A percentile compares a stretch with the other conserved stretches of the same genome.
Evolutionary conservation across 192 early-diverging fungal genomes (phyloP).

Genomic region (Mortierella claussenii): DNA sequence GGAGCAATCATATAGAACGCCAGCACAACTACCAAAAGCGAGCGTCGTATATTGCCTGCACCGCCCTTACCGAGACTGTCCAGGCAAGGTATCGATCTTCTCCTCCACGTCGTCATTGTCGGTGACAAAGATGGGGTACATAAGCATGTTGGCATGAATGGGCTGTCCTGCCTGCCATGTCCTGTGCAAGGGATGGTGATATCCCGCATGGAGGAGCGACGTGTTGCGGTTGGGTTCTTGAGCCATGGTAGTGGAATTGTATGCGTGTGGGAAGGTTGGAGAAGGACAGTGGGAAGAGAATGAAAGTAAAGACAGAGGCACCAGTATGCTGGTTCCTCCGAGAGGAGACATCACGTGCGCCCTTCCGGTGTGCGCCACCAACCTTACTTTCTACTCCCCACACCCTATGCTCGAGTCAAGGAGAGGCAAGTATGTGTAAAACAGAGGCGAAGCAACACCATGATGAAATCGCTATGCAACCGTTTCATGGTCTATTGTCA

Average conservation of each 20-base stretch:
- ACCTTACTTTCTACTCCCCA: too few relatives aligned
- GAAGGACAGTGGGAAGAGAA: not conserved
- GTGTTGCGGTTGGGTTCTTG: conserved; percentile 53
- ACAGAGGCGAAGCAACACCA: too few relatives aligned
- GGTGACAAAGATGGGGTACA: conserved; percentile 96
- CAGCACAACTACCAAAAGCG: too few relatives aligned
- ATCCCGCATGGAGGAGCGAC: conserved; percentile 89
- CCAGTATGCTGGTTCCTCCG: too few relatives aligned
- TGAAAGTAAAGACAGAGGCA: not conserved
- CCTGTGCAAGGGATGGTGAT: conserved; percentile 83
- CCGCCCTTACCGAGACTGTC: conserved; percentile 78
- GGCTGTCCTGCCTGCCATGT: conserved; percentile 80
- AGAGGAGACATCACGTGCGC: too few relatives aligned
- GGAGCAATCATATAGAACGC: too few relatives aligned
- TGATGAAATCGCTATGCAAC: too few relatives aligned
- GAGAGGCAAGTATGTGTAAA: too few relatives aligned
- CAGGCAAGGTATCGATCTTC: conserved; percentile 86
- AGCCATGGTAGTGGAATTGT: conserved; percentile 23
- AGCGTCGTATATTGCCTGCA: too few relatives aligned
- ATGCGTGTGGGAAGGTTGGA: not conserved
- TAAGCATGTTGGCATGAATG: conserved; percentile 80
- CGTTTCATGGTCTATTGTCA: too few relatives aligned
- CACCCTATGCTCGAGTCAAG: too few relatives aligned
- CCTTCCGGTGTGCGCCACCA: too few relatives aligned
- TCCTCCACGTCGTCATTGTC: conserved; percentile 81